Evolutionary conservation across 169 alveolate genomes (phyloP), one percentile per base, ranked within the genome.

Genomic region (Neospora caninum): DNA sequence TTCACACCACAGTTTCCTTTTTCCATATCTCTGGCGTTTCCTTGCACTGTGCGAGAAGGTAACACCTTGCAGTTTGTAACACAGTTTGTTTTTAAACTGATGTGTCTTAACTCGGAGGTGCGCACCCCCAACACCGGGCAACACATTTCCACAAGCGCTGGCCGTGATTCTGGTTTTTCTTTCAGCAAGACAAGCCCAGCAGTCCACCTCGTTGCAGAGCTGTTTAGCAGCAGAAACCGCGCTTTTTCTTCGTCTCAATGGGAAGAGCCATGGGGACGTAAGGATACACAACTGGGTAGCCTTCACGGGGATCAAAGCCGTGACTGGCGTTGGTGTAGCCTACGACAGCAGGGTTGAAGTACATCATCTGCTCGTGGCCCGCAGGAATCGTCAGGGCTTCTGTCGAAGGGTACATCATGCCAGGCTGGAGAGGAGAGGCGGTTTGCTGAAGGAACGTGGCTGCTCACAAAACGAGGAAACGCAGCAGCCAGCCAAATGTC

Each of bases 221-320:
- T 31, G 4, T 49, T 45, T n/a, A 82, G 89, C 89, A 82, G 89
- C 89, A 82, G 89, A 41, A 82, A 10, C 89, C 89, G 34, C 87
- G 87, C 67, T 82, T 82, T 7, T 73, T 73, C 89, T 82, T 82
- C 49, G 0, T 80, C 38, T 82, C 70, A 10, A 39, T 25, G 7
- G 89, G 89, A 18, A 82, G 42, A 49, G 89, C 7, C 38, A 82
- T 41, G 22, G 89, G 89, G 49, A 82, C 89, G 38, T 82, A 82
- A 25, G 89, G 89, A 31, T 82, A 82, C 34, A 82, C 67, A 25
- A 82, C 70, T 9, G 89, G 89, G 39, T 82, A 82, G 54, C 89
- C 89, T n/a, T 82, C 89, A 42, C 89, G 89, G 39, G 89, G 89
- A 45, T 82, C 89, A 69, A 0, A 82, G 67, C 89, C 89, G 54